These are phyloP conservation scores for Nepenthes alata DNA, from an alignment of 179 eudicot genomes.

Conservation along the genomic window DNA sequence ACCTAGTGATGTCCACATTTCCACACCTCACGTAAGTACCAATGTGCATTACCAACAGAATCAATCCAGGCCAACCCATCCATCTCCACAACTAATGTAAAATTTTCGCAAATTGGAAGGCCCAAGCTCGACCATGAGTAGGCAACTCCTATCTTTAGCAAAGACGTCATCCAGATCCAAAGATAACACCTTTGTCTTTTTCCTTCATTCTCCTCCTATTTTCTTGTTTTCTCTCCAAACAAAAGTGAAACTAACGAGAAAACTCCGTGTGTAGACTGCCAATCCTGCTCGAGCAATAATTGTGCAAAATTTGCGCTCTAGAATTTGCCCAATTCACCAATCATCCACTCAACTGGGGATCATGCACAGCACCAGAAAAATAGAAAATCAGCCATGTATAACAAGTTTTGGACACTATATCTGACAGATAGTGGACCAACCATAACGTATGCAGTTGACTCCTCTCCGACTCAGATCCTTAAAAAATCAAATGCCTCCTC, in stretches of 20 bases:
- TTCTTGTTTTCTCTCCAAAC: too few species aligned
- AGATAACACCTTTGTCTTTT: too few species aligned
- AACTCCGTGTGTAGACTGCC: too few species aligned
- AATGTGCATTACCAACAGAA: constrained; percentile 44
- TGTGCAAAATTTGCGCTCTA: too few species aligned
- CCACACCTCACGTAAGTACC: constrained; percentile 61
- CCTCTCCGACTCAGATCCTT: constrained; percentile 28
- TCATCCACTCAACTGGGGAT: too few species aligned
- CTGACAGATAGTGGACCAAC: too few species aligned
- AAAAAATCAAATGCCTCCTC: constrained; percentile 44
- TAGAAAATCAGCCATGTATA: background rate
- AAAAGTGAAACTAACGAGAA: too few species aligned
- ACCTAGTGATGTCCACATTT: constrained; percentile 44
- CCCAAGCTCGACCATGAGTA: constrained; percentile 58
- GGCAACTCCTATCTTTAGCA: constrained; percentile 42
- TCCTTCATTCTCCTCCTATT: too few species aligned
- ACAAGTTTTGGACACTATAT: too few species aligned
- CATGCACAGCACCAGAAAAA: too few species aligned
- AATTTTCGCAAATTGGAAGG: constrained; percentile 35
- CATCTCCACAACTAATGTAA: constrained; percentile 53
- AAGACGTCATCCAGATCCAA: constrained; percentile 34
- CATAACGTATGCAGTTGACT: background rate
- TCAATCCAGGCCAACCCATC: constrained; percentile 29
- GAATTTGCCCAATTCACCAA: too few species aligned
- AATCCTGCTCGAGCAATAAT: too few species aligned